Conservation (phyloP, 2,329 filamentous ascomycete genomes). For the Dothideomycetes sp. region DNA sequence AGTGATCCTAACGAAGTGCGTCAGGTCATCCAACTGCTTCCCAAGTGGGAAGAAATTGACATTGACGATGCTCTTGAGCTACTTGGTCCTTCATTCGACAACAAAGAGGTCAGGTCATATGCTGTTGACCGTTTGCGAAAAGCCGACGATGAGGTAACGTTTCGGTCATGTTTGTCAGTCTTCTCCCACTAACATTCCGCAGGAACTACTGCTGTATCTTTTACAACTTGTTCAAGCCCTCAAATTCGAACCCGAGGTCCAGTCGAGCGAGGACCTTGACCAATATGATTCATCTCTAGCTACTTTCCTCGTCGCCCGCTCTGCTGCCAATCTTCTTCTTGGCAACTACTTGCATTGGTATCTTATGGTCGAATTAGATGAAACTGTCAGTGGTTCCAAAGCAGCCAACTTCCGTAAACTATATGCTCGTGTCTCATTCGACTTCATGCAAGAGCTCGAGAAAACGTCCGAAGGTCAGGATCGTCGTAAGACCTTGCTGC, state of each 20-base stretch:
- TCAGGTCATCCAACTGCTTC: constrained; percentile 80
- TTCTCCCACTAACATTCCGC: background rate
- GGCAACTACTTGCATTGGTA: constrained; percentile 98
- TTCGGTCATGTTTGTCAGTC: background rate
- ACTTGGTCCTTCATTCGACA: constrained; percentile 85
- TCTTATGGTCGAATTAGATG: constrained; percentile 93
- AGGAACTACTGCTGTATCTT: constrained; percentile 78
- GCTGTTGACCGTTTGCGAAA: constrained; percentile 87
- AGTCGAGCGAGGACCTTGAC: constrained; percentile 45
- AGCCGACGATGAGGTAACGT: constrained; percentile 63
- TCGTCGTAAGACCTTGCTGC: constrained; percentile 63
- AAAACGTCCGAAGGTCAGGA: constrained; percentile 61
- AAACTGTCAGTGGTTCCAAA: constrained; percentile 44
- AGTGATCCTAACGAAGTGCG: constrained; percentile 73
- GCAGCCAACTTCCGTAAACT: constrained; percentile 68
- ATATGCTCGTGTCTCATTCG: constrained; percentile 87
- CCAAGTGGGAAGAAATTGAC: constrained; percentile 93
- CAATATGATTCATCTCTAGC: constrained; percentile 72
- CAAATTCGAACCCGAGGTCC: constrained; percentile 71
- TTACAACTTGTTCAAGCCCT: constrained; percentile 91
- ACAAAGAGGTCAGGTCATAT: constrained; percentile 78
- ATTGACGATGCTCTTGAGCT: constrained; percentile 93
- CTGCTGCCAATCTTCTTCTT: constrained; percentile 77
- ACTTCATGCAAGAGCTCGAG: constrained; percentile 86
- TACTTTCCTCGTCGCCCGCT: constrained; percentile 78